Evolutionary conservation across 768 basidiomycete genomes (phyloP), one percentile per base, ranked within the genome.

Genomic region (Nidularia pulvinata): DNA sequence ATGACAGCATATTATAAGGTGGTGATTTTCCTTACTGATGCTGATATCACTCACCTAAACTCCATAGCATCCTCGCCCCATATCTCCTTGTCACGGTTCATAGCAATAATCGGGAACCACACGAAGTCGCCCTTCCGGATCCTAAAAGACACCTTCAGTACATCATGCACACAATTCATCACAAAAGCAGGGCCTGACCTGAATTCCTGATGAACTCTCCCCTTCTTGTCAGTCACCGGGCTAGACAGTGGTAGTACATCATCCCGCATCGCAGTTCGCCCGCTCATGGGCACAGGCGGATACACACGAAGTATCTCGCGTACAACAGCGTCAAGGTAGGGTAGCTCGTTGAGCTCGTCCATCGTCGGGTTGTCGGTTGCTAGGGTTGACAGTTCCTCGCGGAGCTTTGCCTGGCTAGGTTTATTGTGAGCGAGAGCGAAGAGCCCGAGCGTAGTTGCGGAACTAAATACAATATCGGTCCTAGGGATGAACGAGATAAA

Each of bases 241-340:
- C 61, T 67, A 13, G 64, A 67, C 7, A 86, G 64, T 0, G 84
- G 84, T 14, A 86, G 53, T 2, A 81, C 58, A 48, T 85, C 83
- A 50, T 87, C 81, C 49, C 76, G 72, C 44, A 69, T 70, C 0
- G 84, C 81, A 2, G 74, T 61, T 6, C 83, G 69, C 7, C 72
- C 52, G 0, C 75, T 76, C 13, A 56, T 57, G 0, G 76, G 67
- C 3, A 87, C 76, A 0, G 85, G 84, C 0, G 83, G 49, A 55
- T 88, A 73, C 1, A 85, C 46, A 0, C 87, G 79, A 52, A 89
- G 64, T 0, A 77, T 80, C 66, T 89, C 88, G 6, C 80, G 77
- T 1, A 86, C 73, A 7, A 88, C 78, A 16, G 72, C 72, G 56
- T 90, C 90, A n/a, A 92, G 81, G 59, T 88, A 90, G 0, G 85